phyloP scores from a whole-genome alignment of 2,329 filamentous ascomycete species.

The Claviceps capensis region DNA sequence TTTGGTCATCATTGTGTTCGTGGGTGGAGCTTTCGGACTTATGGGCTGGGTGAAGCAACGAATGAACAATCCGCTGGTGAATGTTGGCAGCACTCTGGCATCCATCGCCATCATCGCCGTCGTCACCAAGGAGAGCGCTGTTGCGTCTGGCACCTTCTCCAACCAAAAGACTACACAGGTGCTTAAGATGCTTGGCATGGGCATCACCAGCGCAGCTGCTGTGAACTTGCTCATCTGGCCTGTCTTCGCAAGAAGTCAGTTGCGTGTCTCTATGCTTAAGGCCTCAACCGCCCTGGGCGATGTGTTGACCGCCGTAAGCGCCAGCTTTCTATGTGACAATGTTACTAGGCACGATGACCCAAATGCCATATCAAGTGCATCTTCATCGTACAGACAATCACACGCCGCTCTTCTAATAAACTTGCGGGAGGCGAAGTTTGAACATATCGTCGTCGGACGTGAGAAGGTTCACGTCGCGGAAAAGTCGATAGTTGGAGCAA shows the following conservation, averaged over 20 bases:
- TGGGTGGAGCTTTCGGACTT: constrained; percentile 69
- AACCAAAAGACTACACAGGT: constrained; percentile 39
- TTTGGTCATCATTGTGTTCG: constrained; percentile 64
- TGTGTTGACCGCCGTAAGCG: constrained; percentile 64
- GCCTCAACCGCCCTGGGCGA: constrained; percentile 61
- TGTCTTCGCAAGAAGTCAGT: constrained; percentile 54
- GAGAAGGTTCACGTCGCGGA: constrained; percentile 66
- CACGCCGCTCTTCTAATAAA: constrained; percentile 41
- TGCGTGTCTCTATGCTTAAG: constrained; percentile 57
- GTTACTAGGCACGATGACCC: neutral
- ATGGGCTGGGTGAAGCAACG: constrained; percentile 72
- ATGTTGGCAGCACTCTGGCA: constrained; percentile 68
- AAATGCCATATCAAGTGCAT: constrained; percentile 8
- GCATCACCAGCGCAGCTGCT: constrained; percentile 52
- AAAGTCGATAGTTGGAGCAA: constrained; percentile 60
- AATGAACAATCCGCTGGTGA: constrained; percentile 60
- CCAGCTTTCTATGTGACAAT: constrained; percentile 61
- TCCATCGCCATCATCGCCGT: constrained; percentile 75
- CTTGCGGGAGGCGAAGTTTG: constrained; percentile 68
- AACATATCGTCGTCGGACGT: constrained; percentile 65
- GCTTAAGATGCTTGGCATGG: constrained; percentile 64
- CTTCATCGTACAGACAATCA: constrained; percentile 44
- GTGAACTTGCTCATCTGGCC: constrained; percentile 65
- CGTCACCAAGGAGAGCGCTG: constrained; percentile 72
- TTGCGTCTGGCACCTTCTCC: constrained; percentile 64